These are phyloP conservation scores for Akanthomyces lecanii DNA, from an alignment of 2,329 filamentous ascomycete species.

Conservation along the genomic window DNA sequence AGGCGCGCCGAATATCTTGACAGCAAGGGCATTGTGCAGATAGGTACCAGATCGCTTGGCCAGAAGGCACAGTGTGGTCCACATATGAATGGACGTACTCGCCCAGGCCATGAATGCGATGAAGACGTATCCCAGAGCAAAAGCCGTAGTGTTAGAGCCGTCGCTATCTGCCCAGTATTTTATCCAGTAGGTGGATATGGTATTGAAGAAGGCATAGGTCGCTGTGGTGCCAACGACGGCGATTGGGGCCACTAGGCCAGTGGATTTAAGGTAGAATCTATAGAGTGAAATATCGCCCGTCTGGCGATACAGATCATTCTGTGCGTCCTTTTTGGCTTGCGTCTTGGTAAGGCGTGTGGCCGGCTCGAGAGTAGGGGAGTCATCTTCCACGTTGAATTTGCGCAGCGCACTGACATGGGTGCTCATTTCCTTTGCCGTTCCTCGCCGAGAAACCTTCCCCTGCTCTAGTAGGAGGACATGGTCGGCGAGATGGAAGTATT, in stretches of 20 bases:
- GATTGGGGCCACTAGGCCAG: constrained; percentile 26
- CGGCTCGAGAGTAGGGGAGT: neutral
- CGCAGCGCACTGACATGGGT: neutral
- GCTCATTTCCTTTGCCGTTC: constrained; percentile 24
- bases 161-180: constrained; percentile 35
- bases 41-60: constrained; percentile 34
- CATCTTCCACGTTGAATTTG: constrained; percentile 6
- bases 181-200: constrained; percentile 36
- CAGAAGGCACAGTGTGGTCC: constrained; percentile 31
- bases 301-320: constrained; percentile 7
- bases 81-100: constrained; percentile 26
- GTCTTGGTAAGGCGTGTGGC: neutral
- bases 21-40: constrained; percentile 21
- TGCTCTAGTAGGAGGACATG: constrained; percentile 37
- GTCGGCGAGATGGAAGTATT: constrained; percentile 38
- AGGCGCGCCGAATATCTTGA: constrained; percentile 27
- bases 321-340: constrained; percentile 9
- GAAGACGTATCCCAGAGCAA: constrained; percentile 34
- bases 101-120: constrained; percentile 31
- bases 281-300: constrained; percentile 36
- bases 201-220: constrained; percentile 32
- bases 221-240: constrained; percentile 26
- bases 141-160: constrained; percentile 25
- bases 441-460: constrained; percentile 34
- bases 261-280: constrained; percentile 30